Evolutionary conservation across 192 early-diverging fungal species (phyloP).

Genomic region (Podila epicladia): DNA sequence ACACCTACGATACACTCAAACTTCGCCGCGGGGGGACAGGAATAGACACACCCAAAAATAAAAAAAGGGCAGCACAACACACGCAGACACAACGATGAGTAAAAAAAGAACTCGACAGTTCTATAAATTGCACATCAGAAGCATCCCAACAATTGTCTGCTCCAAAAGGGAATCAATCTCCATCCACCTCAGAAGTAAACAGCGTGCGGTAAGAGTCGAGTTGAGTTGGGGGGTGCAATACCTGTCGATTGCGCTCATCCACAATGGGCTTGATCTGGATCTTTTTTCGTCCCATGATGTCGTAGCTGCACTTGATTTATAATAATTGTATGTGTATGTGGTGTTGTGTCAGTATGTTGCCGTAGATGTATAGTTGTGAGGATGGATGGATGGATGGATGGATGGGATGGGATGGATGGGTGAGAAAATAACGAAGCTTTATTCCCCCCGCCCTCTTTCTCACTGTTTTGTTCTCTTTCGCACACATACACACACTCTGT

Average conservation of each 20-base stretch:
- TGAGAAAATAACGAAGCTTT: background rate
- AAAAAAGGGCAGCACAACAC: no score
- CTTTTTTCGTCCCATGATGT: slow-evolving; percentile 92
- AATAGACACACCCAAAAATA: no score
- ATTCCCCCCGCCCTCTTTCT: background rate
- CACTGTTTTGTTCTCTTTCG: background rate
- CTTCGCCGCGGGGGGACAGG: no score
- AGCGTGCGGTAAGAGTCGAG: background rate
- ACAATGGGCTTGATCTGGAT: slow-evolving; percentile 91
- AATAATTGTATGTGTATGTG: no score
- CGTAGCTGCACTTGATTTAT: background rate
- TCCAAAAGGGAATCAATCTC: slow-evolving; percentile 6
- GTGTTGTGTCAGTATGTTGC: slow-evolving; percentile 2
- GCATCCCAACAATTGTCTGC: slow-evolving; percentile 4
- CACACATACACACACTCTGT: background rate
- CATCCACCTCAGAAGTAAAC: background rate
- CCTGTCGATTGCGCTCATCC: slow-evolving; percentile 93
- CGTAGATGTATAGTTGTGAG: no score
- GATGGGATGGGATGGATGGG: background rate
- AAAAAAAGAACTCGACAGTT: background rate
- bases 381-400: background rate
- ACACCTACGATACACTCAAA: no score
- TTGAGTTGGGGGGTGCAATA: slow-evolving; percentile 26
- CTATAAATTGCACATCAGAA: background rate
- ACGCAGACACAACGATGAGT: background rate